Base-by-base conservation (phyloP, 345 rosid genomes). In the Pugionium cornutum region DNA sequence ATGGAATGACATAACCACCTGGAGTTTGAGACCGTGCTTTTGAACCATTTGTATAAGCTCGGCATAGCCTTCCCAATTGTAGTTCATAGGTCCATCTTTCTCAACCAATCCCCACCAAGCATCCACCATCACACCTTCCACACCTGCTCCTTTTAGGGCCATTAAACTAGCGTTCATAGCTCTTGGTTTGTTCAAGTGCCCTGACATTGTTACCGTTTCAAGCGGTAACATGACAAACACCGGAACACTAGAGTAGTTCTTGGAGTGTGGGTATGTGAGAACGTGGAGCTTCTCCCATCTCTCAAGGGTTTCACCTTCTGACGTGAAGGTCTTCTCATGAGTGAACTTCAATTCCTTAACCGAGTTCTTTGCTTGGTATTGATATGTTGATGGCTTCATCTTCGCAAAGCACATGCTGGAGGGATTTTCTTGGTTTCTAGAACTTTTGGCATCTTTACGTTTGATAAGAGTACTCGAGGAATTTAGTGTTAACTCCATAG, bases 61-160 rank as follows among this genome's bases (percentile, higher is more conserved):
- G 3, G 84, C 91, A 64, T 94, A 94, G 42, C 97, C 97, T 72
- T 90, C 94, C 99, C 99, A 94, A 32, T 88, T 94, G 68, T 94
- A 90, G 62, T 82, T 83, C 58, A 84, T 62, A 30, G 99, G 97
- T 62, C 92, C 96, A 62, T 94, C 96, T 81, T 90, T 94, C 84
- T 94, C 99, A 1, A 88, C 97, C 77, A 94, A 47, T 4, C 99
- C 99, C 99, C 99, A 94, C 97, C 97, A 94, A 27, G 83, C 92
- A 78, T 94, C 99, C 54, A 89, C 96, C 99, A 94, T 94, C 1
- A 90, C 89, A 58, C 99, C 99, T 77, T 88, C 96, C 7, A 81
- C 89, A 33, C 99, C 97, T 4, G 96, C 96, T 45, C 92, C 84
- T 78, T 87, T 94, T 28, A 94, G 72, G 57, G 99, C 99, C 96